Evolutionary conservation across 345 rosid species (phyloP), one percentile per base, ranked within the genome.

Genomic region (Iberis pinnata): DNA sequence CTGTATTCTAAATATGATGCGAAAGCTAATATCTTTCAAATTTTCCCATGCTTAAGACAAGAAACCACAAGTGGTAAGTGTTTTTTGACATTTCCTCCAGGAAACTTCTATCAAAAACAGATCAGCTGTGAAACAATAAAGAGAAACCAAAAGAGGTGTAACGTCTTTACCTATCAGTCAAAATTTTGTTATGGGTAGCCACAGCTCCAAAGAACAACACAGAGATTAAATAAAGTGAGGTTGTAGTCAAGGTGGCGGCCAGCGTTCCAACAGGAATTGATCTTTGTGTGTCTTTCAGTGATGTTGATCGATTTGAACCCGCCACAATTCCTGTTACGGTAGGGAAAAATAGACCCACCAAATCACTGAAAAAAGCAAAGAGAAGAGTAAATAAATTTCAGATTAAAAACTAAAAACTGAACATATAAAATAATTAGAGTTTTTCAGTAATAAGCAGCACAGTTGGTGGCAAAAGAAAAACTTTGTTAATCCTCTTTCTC

Each of bases 321-420:
- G 99, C 95, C 99, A 93, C 86, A 53, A 92, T 88, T 67, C 97
- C 98, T 7, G 98, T 92, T 46, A 92, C 98, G 47, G 98, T 97
- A 63, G 99, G 99, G 72, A 93, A 93, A 75, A 88, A 93, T 56
- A 93, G 89, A 67, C 99, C 97, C 49, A 93, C 97, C 85, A 93
- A 58, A 36, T 84, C 78, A 81, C 95, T 89, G 88, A 18, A 65
- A 53, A 25, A 41, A 53, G 18, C 50, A 37, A 39, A 42, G 32
- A 46, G 43, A 62, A 29, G 45, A 33, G 58, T 19, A 42, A 18
- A 35, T 49, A 61, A 20, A 32, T 35, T 53, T 35, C 27, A 59
- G 50, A 53, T 61, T 59, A 53, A 39, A 38, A 45, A 38, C 25
- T 59, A 53, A 39, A 38, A 45, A 38, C 25, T 36, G 10, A 36